Percentiles rank a stretch among this genome's conserved stretches.
These are phyloP conservation scores for Leucosporidium creatinivorum DNA, from an alignment of 768 basidiomycete genomes.

Conservation along the genomic window DNA sequence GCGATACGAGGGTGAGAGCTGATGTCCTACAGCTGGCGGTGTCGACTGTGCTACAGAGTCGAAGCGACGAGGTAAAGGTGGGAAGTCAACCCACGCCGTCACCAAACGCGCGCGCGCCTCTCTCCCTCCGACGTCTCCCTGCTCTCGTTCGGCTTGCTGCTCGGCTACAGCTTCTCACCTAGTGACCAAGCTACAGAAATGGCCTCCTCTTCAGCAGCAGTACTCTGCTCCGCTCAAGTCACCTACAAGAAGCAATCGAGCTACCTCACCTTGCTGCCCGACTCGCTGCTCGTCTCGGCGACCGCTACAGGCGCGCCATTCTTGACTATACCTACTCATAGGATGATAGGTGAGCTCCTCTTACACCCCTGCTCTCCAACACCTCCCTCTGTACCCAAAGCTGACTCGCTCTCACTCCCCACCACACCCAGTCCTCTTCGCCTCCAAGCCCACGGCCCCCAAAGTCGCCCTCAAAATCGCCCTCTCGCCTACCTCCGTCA, in stretches of 20 bases:
- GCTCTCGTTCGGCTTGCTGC: no score
- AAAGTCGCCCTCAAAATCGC: constrained; percentile 73
- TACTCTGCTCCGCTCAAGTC: constrained; percentile 19
- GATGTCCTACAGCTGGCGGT: no score
- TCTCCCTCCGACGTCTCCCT: no score
- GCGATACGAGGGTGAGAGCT: no score
- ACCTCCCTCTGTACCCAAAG: constrained; percentile 21
- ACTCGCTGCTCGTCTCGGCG: constrained; percentile 69
- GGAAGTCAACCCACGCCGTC: no score
- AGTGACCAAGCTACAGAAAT: no score
- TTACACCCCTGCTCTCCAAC: constrained; percentile 20
- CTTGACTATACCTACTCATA: constrained; percentile 55
- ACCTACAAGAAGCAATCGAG: constrained; percentile 78
- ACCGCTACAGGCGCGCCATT: constrained; percentile 58
- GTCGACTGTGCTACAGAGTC: no score
- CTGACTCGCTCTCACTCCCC: no score
- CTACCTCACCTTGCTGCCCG: constrained; percentile 61
- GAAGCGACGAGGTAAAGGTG: no score
- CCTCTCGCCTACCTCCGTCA: constrained; percentile 51
- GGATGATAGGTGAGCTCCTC: constrained; percentile 50
- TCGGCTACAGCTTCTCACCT: no score
- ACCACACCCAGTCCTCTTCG: constrained; percentile 59
- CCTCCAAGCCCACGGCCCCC: constrained; percentile 72
- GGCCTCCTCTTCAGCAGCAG: background rate
- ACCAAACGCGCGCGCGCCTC: no score